A percentile compares a stretch with the other conserved stretches of the same genome.
Evolutionary conservation across 2,329 filamentous ascomycete genomes (phyloP).

Genomic region (Tetracladium maxilliforme): DNA sequence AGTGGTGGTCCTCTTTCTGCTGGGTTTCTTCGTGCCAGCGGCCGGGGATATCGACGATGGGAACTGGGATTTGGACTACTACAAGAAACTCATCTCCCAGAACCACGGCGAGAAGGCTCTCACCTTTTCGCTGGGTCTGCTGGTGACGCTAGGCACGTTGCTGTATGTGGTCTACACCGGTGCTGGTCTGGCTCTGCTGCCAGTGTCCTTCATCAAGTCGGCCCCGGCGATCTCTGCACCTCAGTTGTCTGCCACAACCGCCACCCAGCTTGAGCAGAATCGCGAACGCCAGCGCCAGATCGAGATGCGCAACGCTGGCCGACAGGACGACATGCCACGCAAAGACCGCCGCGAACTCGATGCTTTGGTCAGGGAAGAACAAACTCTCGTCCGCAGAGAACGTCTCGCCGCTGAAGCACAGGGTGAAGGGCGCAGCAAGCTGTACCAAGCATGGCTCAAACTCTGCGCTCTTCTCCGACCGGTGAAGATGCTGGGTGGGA

Average conservation of each 20-base stretch:
- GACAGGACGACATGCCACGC: conserved; percentile 57
- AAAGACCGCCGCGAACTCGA: conserved; percentile 87
- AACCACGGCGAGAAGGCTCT: conserved; percentile 88
- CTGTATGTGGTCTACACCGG: conserved; percentile 84
- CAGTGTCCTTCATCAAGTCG: conserved; percentile 82
- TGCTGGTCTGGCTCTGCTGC: conserved; percentile 74
- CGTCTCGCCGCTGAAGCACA: conserved; percentile 71
- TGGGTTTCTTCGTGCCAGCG: conserved; percentile 88
- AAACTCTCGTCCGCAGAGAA: conserved; percentile 79
- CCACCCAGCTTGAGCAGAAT: conserved; percentile 72
- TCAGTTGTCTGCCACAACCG: conserved; percentile 60
- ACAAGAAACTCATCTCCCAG: conserved; percentile 68
- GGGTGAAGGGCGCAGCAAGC: conserved; percentile 60
- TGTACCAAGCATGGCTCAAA: conserved; percentile 68
- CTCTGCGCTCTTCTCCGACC: conserved; percentile 71
- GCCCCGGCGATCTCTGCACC: conserved; percentile 76
- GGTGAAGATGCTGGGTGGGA: conserved; percentile 73
- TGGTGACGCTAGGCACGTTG: conserved; percentile 74
- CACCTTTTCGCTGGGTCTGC: conserved; percentile 76
- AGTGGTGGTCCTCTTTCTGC: conserved; percentile 68
- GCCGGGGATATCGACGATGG: conserved; percentile 50
- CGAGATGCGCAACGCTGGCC: conserved; percentile 69
- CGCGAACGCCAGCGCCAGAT: conserved; percentile 85
- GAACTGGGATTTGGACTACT: conserved; percentile 77
- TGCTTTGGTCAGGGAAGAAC: conserved; percentile 74